These are phyloP conservation scores for Penicillium sp. DNA, from an alignment of 2,329 filamentous ascomycete species.

Conservation along the genomic window DNA sequence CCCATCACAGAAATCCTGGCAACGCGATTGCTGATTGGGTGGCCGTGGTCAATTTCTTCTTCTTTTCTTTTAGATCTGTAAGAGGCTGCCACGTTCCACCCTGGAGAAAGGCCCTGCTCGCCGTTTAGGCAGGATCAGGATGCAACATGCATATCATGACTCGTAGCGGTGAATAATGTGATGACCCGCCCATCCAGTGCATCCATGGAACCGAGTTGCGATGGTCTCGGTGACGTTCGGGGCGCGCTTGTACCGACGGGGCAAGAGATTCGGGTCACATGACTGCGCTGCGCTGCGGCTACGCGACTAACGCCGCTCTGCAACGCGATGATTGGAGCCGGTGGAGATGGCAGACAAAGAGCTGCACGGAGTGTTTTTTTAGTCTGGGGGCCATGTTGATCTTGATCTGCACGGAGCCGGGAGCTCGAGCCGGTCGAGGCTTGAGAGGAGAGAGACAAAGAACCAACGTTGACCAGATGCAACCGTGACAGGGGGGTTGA, in stretches of 20 bases:
- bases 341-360: slow-evolving; percentile 7
- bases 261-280: neutral
- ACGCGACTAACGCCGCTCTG: slow-evolving; percentile 23
- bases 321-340: slow-evolving; percentile 11
- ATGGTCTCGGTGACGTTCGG: neutral
- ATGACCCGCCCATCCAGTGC: no score
- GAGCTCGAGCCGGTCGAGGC: neutral
- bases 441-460: neutral
- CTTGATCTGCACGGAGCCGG: slow-evolving; percentile 23
- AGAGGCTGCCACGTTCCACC: slow-evolving; percentile 15
- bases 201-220: neutral
- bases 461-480: neutral
- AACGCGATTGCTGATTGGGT: slow-evolving; percentile 4
- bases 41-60: slow-evolving; percentile 1
- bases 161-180: slow-evolving; percentile 14
- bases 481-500: no score
- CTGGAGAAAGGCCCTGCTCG: slow-evolving; percentile 10
- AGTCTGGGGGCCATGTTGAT: slow-evolving; percentile 15
- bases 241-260: no score
- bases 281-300: slow-evolving; percentile 10
- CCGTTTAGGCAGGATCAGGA: slow-evolving; percentile 11
- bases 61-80: neutral
- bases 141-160: slow-evolving; percentile 20
- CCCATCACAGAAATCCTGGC: slow-evolving; percentile 4
- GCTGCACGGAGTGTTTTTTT: neutral